A percentile compares a stretch with the other conserved stretches of the same genome.
Evolutionary conservation across 495 filamentous ascomycete species (phyloP).

Genomic region (Podospora sp.): DNA sequence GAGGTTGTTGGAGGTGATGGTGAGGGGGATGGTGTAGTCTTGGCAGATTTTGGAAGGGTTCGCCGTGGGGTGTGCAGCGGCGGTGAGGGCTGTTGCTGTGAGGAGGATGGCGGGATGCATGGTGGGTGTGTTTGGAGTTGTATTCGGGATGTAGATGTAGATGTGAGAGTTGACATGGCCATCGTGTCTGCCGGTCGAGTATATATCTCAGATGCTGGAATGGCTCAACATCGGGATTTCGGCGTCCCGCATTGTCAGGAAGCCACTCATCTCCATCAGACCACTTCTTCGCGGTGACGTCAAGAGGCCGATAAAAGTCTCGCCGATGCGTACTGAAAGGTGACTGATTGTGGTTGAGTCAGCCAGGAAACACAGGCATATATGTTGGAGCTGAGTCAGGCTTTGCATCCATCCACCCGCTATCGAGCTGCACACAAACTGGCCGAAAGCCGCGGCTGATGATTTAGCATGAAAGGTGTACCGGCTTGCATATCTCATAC

Average conservation of each 20-base stretch:
- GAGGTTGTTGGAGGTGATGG: conserved; percentile 20
- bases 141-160: neutral
- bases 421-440: no score
- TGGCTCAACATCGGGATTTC: neutral
- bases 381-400: no score
- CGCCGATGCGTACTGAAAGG: neutral
- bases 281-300: neutral
- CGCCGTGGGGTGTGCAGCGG: neutral
- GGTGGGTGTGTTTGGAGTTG: neutral
- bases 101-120: neutral
- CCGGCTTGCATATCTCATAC: no score
- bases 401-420: no score
- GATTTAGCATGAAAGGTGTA: no score
- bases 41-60: conserved; percentile 19
- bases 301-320: neutral
- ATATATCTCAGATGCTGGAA: neutral
- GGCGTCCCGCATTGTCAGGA: neutral
- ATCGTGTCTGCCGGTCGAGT: neutral
- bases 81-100: neutral
- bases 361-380: no score
- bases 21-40: conserved; percentile 24
- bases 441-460: no score
- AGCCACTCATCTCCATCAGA: neutral
- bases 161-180: neutral
- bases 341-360: no score